Evolutionary conservation across 2,329 filamentous ascomycete genomes (phyloP).

Genomic region (Chaetomiaceae sp.): DNA sequence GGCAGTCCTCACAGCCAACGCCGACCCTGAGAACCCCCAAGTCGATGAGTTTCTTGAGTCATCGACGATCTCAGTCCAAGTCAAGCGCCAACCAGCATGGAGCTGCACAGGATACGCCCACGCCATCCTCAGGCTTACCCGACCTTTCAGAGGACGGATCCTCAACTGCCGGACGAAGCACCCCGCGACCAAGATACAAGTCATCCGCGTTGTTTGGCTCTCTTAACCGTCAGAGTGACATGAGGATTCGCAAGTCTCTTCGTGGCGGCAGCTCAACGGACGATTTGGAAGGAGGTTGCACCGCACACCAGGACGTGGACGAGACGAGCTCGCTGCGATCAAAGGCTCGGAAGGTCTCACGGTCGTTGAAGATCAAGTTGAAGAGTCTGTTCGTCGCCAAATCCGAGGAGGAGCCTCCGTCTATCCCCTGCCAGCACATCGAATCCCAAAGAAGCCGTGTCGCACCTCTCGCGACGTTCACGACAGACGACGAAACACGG

Average conservation of each 20-base stretch:
- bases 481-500: conserved; percentile 5
- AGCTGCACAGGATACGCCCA: conserved; percentile 20
- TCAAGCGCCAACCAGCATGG: conserved; percentile 34
- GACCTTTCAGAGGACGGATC: conserved; percentile 4
- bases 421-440: conserved; percentile 50
- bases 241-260: conserved; percentile 46
- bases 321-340: conserved; percentile 40
- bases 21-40: conserved; percentile 43
- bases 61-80: conserved; percentile 27
- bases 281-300: conserved; percentile 1
- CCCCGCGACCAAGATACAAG: conserved; percentile 33
- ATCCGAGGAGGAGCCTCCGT: conserved; percentile 31
- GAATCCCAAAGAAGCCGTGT: conserved; percentile 38
- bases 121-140: neutral
- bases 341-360: conserved; percentile 59
- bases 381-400: conserved; percentile 51
- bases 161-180: conserved; percentile 16
- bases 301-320: conserved; percentile 13
- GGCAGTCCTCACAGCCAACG: conserved; percentile 25
- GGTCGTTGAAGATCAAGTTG: conserved; percentile 56
- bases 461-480: conserved; percentile 13
- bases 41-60: conserved; percentile 52
- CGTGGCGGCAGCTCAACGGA: conserved; percentile 40
- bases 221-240: conserved; percentile 34
- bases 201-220: conserved; percentile 43